phyloP scores from a whole-genome alignment of 805 yeast genomes.

The Candida peoriensis region DNA sequence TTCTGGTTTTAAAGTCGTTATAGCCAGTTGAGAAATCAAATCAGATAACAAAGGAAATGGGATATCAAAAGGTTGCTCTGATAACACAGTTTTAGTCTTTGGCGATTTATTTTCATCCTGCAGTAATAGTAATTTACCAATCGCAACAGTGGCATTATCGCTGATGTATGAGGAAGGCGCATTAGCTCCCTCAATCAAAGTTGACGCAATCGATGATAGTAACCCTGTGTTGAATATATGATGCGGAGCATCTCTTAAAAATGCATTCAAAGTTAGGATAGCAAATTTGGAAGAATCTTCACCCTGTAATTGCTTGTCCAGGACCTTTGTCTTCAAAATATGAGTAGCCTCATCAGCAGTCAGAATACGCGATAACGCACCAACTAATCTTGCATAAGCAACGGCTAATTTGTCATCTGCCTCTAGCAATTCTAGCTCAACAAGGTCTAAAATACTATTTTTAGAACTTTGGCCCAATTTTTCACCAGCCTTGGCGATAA shows the following conservation, averaged over 20 bases:
- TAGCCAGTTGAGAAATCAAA: conserved; percentile 50
- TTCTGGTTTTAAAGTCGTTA: conserved; percentile 43
- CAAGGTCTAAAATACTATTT: conserved; percentile 58
- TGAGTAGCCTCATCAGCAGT: conserved; percentile 57
- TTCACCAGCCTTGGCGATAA: conserved; percentile 71
- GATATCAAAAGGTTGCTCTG: conserved; percentile 31
- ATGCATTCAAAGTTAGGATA: conserved; percentile 69
- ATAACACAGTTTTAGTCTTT: conserved; percentile 23
- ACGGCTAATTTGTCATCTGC: conserved; percentile 59
- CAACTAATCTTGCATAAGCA: conserved; percentile 74
- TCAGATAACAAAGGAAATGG: conserved; percentile 35
- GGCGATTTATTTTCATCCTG: conserved; percentile 37
- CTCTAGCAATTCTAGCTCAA: conserved; percentile 61
- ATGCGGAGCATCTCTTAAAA: conserved; percentile 70
- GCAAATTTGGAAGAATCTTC: conserved; percentile 54
- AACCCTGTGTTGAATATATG: conserved; percentile 53
- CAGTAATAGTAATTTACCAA: conserved; percentile 71
- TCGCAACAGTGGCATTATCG: conserved; percentile 74
- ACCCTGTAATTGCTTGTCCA: conserved; percentile 38
- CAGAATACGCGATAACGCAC: conserved; percentile 67
- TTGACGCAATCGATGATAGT: conserved; percentile 42
- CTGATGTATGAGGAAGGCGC: conserved; percentile 45
- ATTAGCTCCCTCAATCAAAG: conserved; percentile 41
- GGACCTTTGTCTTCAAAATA: conserved; percentile 55
- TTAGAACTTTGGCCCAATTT: conserved; percentile 75